A percentile compares a stretch with the other conserved stretches of the same genome.
Evolutionary conservation across 805 yeast species (phyloP).

Genomic region (Kluyveromyces siamensis): DNA sequence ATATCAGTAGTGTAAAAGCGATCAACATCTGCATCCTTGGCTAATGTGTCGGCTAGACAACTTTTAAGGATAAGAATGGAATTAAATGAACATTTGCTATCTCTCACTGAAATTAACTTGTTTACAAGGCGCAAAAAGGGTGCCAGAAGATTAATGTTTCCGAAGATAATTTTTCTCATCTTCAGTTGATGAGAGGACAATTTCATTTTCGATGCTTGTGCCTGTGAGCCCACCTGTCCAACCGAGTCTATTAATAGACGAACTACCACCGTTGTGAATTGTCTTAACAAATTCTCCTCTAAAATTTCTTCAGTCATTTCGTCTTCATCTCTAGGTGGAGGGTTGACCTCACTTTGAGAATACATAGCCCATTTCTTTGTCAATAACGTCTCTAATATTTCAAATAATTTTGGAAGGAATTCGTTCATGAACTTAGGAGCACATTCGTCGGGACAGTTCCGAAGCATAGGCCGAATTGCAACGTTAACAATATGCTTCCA

Average conservation of each 20-base stretch:
- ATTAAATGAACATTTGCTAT: constrained; percentile 87
- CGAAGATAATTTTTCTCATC: constrained; percentile 57
- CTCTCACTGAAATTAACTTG: constrained; percentile 74
- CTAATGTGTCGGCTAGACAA: constrained; percentile 57
- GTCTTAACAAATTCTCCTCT: constrained; percentile 91
- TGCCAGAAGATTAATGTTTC: constrained; percentile 57
- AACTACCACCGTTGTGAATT: constrained; percentile 85
- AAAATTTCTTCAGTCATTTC: constrained; percentile 94
- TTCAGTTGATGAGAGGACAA: constrained; percentile 50
- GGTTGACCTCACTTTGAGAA: constrained; percentile 32
- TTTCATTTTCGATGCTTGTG: constrained; percentile 24
- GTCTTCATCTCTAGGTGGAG: constrained; percentile 62
- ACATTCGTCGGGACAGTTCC: constrained; percentile 73
- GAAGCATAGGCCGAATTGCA: constrained; percentile 75
- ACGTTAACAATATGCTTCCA: constrained; percentile 96
- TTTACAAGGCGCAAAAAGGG: constrained; percentile 68
- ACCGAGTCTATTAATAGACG: constrained; percentile 78
- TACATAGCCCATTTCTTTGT: constrained; percentile 59
- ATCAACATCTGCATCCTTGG: constrained; percentile 70
- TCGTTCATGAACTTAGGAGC: constrained; percentile 64
- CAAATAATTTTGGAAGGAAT: constrained; percentile 68
- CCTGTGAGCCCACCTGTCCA: constrained; percentile 59
- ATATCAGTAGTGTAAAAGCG: constrained; percentile 40
- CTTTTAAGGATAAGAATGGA: constrained; percentile 74
- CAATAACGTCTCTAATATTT: constrained; percentile 64